Evolutionary conservation across 768 basidiomycete species (phyloP).

Genomic region (Hygrophorus russula): DNA sequence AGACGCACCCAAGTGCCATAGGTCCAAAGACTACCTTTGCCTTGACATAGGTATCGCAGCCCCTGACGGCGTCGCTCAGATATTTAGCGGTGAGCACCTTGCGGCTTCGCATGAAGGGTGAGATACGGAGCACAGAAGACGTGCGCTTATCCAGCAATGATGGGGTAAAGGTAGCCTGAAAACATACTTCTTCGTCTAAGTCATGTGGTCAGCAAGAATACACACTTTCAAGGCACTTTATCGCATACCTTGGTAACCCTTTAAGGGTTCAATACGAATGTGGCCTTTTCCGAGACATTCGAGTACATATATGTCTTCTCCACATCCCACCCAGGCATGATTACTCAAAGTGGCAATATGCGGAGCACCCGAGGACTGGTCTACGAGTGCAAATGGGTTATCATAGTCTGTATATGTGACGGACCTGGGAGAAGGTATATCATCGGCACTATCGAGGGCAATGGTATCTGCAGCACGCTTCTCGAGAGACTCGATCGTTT

Average conservation of each 20-base stretch:
- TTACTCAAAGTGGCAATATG: slow-evolving; percentile 43
- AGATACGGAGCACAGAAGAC: slow-evolving; percentile 31
- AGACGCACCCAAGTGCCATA: slow-evolving; percentile 38
- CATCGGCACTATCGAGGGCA: slow-evolving; percentile 15
- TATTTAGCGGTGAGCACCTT: slow-evolving; percentile 40
- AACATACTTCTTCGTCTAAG: slow-evolving; percentile 23
- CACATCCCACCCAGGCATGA: slow-evolving; percentile 75
- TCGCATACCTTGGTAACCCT: slow-evolving; percentile 23
- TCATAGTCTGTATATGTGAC: slow-evolving; percentile 72
- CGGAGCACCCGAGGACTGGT: slow-evolving; percentile 38
- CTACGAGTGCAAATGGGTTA: slow-evolving; percentile 53
- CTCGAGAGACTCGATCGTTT: slow-evolving; percentile 32
- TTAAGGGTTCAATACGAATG: slow-evolving; percentile 45
- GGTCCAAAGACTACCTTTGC: slow-evolving; percentile 43
- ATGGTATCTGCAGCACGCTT: slow-evolving; percentile 22
- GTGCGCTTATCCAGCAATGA: slow-evolving; percentile 33
- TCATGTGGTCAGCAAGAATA: not conserved
- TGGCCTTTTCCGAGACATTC: slow-evolving; percentile 65
- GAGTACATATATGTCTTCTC: slow-evolving; percentile 57
- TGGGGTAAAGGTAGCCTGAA: slow-evolving; percentile 44
- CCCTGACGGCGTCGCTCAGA: slow-evolving; percentile 51
- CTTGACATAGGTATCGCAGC: slow-evolving; percentile 56
- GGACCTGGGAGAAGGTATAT: slow-evolving; percentile 43
- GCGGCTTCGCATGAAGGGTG: slow-evolving; percentile 44
- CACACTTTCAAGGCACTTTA: not conserved